Conservation (phyloP, 257 asterid genomes). For the Forsythia viridissima region DNA sequence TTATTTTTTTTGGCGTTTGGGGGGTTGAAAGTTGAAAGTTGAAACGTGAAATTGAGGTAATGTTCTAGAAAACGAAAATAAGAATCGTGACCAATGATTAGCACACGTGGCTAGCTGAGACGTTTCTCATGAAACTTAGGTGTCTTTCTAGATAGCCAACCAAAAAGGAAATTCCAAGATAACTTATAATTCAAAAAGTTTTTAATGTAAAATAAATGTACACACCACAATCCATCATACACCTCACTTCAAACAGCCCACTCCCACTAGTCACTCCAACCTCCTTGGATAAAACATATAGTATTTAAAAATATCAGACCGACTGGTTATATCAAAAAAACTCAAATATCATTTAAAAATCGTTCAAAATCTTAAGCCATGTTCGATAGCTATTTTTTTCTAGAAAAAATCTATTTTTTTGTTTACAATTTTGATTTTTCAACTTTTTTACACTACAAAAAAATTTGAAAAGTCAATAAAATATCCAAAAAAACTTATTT, state of each 20-base stretch:
- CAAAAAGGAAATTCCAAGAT: conserved; percentile 17
- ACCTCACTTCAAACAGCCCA: neutral
- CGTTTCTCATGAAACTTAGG: conserved; percentile 14
- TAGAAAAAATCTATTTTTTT: no score
- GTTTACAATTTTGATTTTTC: no score
- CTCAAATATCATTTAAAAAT: no score
- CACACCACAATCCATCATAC: neutral
- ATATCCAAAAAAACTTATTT: no score
- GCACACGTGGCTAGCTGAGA: conserved; percentile 25
- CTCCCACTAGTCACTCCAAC: neutral
- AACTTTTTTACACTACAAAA: no score
- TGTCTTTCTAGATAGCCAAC: conserved; percentile 40
- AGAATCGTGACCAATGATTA: neutral
- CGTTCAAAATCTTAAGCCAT: no score
- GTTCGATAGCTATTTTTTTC: no score
- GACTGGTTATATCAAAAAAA: no score
- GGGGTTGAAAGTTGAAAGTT: neutral
- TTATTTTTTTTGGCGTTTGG: neutral
- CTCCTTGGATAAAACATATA: no score
- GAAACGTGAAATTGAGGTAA: neutral
- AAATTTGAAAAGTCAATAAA: no score
- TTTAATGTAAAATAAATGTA: neutral
- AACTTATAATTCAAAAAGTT: neutral
- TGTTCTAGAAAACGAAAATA: neutral
- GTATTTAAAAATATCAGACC: no score